Evolutionary conservation across 257 asterid species (phyloP).

Genomic region (Gynochthodes officinalis): DNA sequence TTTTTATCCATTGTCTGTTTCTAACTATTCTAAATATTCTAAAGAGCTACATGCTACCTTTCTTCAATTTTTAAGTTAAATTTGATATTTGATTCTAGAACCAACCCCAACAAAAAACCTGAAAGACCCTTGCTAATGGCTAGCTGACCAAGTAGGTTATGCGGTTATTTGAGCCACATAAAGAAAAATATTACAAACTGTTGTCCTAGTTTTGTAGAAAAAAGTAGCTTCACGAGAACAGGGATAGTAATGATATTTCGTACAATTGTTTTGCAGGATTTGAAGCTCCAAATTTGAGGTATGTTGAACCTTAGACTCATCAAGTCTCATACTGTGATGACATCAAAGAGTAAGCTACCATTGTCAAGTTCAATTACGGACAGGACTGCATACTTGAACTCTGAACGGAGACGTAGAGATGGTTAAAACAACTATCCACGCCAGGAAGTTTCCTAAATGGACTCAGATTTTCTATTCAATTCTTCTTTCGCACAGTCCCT

Average conservation of each 20-base stretch:
- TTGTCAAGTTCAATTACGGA: neutral
- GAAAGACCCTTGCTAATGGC: no score
- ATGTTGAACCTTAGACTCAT: neutral
- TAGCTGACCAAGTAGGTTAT: no score
- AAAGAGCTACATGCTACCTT: no score
- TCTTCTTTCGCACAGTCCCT: neutral
- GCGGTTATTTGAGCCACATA: no score
- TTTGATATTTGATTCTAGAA: no score
- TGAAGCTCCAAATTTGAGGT: slow-evolving; percentile 70
- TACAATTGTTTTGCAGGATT: slow-evolving; percentile 38
- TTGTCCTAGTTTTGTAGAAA: neutral
- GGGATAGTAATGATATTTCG: neutral
- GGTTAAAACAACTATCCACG: no score
- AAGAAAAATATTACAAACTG: no score
- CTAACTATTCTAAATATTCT: no score
- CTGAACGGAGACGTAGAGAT: neutral
- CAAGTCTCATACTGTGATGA: neutral
- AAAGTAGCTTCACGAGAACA: neutral
- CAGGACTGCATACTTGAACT: neutral
- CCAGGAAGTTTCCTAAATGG: neutral
- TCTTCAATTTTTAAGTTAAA: no score
- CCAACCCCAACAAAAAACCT: no score
- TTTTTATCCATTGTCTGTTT: no score
- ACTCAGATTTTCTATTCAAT: neutral
- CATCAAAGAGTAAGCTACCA: neutral